Evolutionary conservation across 2,329 filamentous ascomycete species (phyloP).

Genomic region (Colletotrichum cuscutae): DNA sequence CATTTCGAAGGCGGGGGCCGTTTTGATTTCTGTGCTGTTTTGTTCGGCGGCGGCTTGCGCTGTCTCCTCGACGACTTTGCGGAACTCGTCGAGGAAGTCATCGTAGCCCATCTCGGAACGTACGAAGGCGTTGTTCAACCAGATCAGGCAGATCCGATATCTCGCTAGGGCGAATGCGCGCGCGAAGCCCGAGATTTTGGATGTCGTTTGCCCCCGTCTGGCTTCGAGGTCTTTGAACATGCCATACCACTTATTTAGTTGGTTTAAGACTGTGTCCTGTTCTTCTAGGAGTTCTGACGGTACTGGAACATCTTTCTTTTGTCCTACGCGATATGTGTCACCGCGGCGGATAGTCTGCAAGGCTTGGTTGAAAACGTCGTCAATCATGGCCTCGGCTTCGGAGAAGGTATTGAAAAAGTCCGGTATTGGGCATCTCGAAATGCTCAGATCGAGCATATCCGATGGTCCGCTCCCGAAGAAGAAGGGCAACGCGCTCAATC

Average conservation of each 20-base stretch:
- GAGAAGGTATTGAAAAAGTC: conserved; percentile 28
- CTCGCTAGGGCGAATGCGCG: conserved; percentile 3
- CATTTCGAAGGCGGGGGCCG: conserved; percentile 15
- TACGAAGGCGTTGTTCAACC: background rate
- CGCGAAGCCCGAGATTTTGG: background rate
- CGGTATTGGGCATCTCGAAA: background rate
- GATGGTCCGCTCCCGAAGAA: background rate
- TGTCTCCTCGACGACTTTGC: conserved; percentile 47
- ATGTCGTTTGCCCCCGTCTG: background rate
- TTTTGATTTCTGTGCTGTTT: background rate
- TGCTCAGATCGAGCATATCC: conserved; percentile 29
- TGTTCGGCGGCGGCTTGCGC: background rate
- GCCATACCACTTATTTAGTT: background rate
- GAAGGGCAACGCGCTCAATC: background rate
- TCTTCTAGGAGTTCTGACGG: conserved; percentile 31
- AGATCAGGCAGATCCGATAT: conserved; percentile 4
- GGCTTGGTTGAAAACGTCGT: conserved; percentile 40
- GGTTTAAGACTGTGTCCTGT: background rate
- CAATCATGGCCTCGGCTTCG: conserved; percentile 45
- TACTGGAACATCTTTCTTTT: conserved; percentile 2
- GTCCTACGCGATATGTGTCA: conserved; percentile 41
- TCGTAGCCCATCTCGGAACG: conserved; percentile 47
- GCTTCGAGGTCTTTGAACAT: conserved; percentile 39
- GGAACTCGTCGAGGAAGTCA: conserved; percentile 45
- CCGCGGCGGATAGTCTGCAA: conserved; percentile 43